Evolutionary conservation across 1,139 yeast species (phyloP), one percentile per base, ranked within the genome.

Genomic region (Petasospora fabianii): DNA sequence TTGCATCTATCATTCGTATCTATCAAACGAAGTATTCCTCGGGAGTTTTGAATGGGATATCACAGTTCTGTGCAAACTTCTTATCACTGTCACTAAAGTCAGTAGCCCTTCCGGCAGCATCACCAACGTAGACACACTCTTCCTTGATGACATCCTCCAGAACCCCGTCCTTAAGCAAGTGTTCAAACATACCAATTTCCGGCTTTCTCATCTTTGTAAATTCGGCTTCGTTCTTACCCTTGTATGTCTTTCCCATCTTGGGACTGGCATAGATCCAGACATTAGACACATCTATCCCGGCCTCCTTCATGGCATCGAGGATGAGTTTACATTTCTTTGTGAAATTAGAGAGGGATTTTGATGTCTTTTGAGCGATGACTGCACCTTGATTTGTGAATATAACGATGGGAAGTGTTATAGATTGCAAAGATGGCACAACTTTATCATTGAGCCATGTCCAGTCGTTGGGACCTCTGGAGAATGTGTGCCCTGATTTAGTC

Each of bases 1-100:
- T n/a, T n/a, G 22, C 22, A 20, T 20, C 7, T 7, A 20, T 20
- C 10, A 10, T 8, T 20, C 22, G 22, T 8, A 8, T 8, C 22
- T 10, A 24, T 31, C 30, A 38, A 26, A 13, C 16, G 33, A 52
- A 54, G 36, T 30, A 47, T 14, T 52, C 54, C 54, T 90, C 97
- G 0, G 97, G 97, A 0, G 77, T 66, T 40, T 63, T 63, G 56
- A 86, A 88, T 27, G 54, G 50, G 3, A 88, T 35, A 0, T 75
- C 74, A 1, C 73, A 55, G 18, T 66, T 70, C 34, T 66, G 52
- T 0, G 97, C 96, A 67, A 90, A 87, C 43, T 47, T 55, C 47
- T 60, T 61, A 58, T 90, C 97, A 39, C 85, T 73, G 52, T 85
- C 90, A 69, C 90, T 84, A 58, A 80, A 82, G 59, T 90, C 97